Base-by-base conservation (phyloP, 805 yeast genomes). In the Allodekkera sacchari region DNA sequence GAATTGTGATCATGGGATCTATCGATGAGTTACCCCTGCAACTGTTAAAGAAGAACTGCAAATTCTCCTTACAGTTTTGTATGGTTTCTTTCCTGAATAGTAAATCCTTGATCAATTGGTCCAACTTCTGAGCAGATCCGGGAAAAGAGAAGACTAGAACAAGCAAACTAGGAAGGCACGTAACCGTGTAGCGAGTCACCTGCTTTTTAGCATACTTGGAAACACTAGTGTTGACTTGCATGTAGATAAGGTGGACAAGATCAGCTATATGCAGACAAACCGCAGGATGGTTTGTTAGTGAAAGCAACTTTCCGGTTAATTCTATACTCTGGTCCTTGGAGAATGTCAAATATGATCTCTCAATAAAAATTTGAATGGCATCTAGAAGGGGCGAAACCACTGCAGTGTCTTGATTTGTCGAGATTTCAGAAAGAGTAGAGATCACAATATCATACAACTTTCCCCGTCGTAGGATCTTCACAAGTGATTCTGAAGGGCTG, bases 21-120 rank as follows among this genome's bases (percentile, higher is more conserved):
- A 48, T 14, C n/a, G 32, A n/a, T 17, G 25, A 9, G 32, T 34
- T 27, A 32, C n/a, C n/a, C n/a, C n/a, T n/a, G n/a, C n/a, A 48
- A 32, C 29, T 39, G 20, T 53, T 52, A 10, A 63, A 32, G 9
- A 66, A 42, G 14, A 44, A 39, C 5, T 52, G 55, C 5, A 61
- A 33, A 30, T 62, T 61, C 7, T 43, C 47, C 8, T 48, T 39
- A 16, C 68, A 39, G 17, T 38, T 33, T 1, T 29, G 25, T 2
- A 44, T 9, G 6, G 38, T 37, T 6, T 51, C 55, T 15, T 50
- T 52, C n/a, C 44, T 36, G 8, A 61, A 44, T 1, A 62, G 31
- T 1, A 52, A 32, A n/a, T 38, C 47, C n/a, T 39, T 38, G 2
- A 60, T 28, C 4, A 63, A 39, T 1, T 20, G 15, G 7, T 42